Percentiles rank a stretch among this genome's conserved stretches.
These are phyloP conservation scores for Barnettozyma vustinii DNA, from an alignment of 805 yeast species.

Conservation along the genomic window DNA sequence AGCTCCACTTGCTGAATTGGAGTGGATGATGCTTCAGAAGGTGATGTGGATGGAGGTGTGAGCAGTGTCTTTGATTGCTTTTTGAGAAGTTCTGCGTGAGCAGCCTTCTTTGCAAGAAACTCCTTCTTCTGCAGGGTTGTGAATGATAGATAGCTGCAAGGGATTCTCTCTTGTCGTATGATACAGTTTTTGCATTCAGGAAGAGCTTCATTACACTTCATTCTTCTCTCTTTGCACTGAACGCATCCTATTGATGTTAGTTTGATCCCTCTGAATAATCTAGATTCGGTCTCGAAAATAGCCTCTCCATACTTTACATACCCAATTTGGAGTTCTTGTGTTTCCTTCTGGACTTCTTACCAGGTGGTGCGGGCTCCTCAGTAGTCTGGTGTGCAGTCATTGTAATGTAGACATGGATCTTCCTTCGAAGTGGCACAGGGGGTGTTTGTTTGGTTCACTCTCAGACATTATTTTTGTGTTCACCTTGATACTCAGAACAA, in stretches of 20 bases:
- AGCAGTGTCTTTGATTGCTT: background rate
- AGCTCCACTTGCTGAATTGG: background rate
- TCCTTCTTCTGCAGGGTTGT: slow-evolving; percentile 17
- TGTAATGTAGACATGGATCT: too few relatives aligned
- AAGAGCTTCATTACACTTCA: slow-evolving; percentile 46
- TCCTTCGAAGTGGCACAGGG: too few relatives aligned
- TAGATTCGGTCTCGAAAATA: background rate
- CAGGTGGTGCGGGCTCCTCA: background rate
- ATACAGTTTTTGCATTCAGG: slow-evolving; percentile 44
- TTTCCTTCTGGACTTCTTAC: slow-evolving; percentile 18
- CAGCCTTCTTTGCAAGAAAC: slow-evolving; percentile 11
- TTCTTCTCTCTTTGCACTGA: slow-evolving; percentile 46
- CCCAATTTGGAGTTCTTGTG: slow-evolving; percentile 29
- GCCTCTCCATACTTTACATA: slow-evolving; percentile 7
- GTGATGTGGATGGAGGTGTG: slow-evolving; percentile 8
- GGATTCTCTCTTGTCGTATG: slow-evolving; percentile 23
- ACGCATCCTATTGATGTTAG: slow-evolving; percentile 34
- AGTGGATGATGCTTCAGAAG: background rate
- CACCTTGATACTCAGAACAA: too few relatives aligned
- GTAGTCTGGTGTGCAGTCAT: too few relatives aligned
- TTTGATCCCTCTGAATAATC: too few relatives aligned
- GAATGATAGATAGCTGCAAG: slow-evolving; percentile 22
- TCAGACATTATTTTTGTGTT: too few relatives aligned
- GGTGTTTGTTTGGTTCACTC: too few relatives aligned
- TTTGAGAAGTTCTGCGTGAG: background rate